Evolutionary conservation across 2,329 filamentous ascomycete species (phyloP).

Genomic region (Fusarium torreyae): DNA sequence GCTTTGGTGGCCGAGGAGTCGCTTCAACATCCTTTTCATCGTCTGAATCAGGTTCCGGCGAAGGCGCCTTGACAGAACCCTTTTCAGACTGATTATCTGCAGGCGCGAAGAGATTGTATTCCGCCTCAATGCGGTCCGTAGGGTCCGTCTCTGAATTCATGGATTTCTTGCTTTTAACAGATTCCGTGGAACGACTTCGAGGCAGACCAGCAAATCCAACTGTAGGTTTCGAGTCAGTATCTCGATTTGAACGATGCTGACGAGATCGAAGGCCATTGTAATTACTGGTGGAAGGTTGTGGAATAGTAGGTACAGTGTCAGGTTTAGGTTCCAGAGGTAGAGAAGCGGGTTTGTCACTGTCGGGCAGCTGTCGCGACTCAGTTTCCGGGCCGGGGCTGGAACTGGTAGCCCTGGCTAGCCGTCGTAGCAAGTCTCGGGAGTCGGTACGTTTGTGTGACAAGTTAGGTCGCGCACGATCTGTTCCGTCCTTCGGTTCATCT

Average conservation of each 20-base stretch:
- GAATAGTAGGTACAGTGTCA: slow-evolving; percentile 31
- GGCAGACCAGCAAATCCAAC: slow-evolving; percentile 65
- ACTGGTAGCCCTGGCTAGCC: slow-evolving; percentile 64
- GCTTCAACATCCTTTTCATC: slow-evolving; percentile 56
- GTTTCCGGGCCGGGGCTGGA: slow-evolving; percentile 59
- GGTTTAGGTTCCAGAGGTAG: slow-evolving; percentile 33
- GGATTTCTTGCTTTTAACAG: slow-evolving; percentile 63
- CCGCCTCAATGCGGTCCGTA: slow-evolving; percentile 69
- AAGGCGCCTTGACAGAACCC: slow-evolving; percentile 67
- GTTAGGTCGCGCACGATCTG: slow-evolving; percentile 36
- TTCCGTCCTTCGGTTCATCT: slow-evolving; percentile 20
- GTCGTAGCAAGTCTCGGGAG: slow-evolving; percentile 65
- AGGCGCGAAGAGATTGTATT: slow-evolving; percentile 70
- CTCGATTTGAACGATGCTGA: slow-evolving; percentile 37
- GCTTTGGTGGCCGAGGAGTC: slow-evolving; percentile 64
- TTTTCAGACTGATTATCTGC: slow-evolving; percentile 69
- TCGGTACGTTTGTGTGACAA: slow-evolving; percentile 53
- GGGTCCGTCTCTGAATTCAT: slow-evolving; percentile 68
- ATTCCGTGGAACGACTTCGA: slow-evolving; percentile 62
- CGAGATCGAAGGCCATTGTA: slow-evolving; percentile 35
- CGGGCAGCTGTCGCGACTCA: slow-evolving; percentile 37
- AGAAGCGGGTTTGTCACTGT: slow-evolving; percentile 31
- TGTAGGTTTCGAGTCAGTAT: slow-evolving; percentile 55
- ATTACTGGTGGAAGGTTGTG: slow-evolving; percentile 38
- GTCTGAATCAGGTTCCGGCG: slow-evolving; percentile 55